Percentiles rank a stretch among this genome's conserved stretches.
These are phyloP conservation scores for Flaveria brownii DNA, from an alignment of 129 eudicot genomes.

Conservation along the genomic window DNA sequence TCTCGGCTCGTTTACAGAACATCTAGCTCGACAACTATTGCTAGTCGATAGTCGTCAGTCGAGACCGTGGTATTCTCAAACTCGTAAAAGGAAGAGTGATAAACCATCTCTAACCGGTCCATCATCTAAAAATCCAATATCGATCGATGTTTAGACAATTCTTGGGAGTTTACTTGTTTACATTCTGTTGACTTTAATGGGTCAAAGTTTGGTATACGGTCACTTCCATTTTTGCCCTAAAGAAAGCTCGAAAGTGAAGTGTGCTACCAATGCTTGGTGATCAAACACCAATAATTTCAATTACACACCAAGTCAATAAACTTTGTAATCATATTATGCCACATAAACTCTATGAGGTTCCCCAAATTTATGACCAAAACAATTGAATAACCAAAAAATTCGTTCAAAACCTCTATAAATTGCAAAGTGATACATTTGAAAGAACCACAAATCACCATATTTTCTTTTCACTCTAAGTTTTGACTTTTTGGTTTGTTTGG, in stretches of 20 bases:
- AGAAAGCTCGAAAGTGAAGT: slow-evolving; percentile 41
- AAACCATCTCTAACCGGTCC: background rate
- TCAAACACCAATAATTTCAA: background rate
- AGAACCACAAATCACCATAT: slow-evolving; percentile 13
- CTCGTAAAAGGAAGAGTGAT: background rate
- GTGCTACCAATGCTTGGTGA: slow-evolving; percentile 12
- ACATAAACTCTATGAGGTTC: slow-evolving; percentile 19
- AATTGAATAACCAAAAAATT: background rate
- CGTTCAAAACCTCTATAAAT: slow-evolving; percentile 19
- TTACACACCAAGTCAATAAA: slow-evolving; percentile 8
- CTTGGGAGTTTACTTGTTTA: background rate
- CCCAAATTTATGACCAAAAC: slow-evolving; percentile 21
- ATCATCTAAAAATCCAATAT: background rate
- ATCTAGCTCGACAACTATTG: background rate
- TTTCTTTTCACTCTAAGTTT: background rate
- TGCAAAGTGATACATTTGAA: background rate
- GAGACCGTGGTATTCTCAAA: background rate
- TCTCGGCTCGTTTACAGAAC: background rate
- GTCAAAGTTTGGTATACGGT: slow-evolving; percentile 37
- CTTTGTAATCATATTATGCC: background rate
- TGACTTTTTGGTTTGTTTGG: background rate
- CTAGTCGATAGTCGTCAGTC: background rate
- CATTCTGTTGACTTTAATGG: slow-evolving; percentile 3
- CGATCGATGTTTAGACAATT: slow-evolving; percentile 1
- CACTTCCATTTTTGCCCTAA: slow-evolving; percentile 32